Evolutionary conservation across 495 filamentous ascomycete species (phyloP).

Genomic region (Filosporella fistucella): DNA sequence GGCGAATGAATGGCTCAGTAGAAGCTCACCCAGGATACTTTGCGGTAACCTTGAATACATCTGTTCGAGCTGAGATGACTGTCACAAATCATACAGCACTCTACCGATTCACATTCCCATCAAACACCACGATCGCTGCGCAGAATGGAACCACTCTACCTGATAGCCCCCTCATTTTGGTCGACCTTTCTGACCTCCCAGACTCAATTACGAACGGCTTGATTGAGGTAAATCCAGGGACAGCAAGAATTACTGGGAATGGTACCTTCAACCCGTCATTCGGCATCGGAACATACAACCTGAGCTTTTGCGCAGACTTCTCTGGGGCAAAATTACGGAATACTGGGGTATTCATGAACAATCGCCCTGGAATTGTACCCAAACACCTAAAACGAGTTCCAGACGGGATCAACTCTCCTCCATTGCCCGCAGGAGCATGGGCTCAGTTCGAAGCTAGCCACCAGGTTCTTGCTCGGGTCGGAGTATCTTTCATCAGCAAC

Average conservation of each 20-base stretch:
- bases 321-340: conserved; percentile 54
- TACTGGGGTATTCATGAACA: conserved; percentile 60
- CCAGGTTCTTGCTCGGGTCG: conserved; percentile 57
- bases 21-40: conserved; percentile 66
- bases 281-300: conserved; percentile 52
- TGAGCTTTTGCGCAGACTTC: conserved; percentile 71
- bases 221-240: conserved; percentile 43
- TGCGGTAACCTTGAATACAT: conserved; percentile 50
- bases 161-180: conserved; percentile 51
- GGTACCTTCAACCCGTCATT: conserved; percentile 68
- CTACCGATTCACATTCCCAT: conserved; percentile 62
- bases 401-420: conserved; percentile 53
- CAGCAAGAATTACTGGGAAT: conserved; percentile 59
- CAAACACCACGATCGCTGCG: conserved; percentile 2
- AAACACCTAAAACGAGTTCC: conserved; percentile 51
- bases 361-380: conserved; percentile 46
- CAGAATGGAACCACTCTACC: conserved; percentile 7
- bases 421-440: conserved; percentile 64
- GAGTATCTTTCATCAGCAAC: conserved; percentile 65
- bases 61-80: conserved; percentile 66
- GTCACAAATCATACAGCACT: conserved; percentile 57
- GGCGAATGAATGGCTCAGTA: conserved; percentile 41
- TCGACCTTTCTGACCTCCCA: conserved; percentile 63
- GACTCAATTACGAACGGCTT: conserved; percentile 56
- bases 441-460: conserved; percentile 46